These are phyloP conservation scores for Cryptosporidium muris DNA, from an alignment of 169 alveolate species.

Conservation along the genomic window DNA sequence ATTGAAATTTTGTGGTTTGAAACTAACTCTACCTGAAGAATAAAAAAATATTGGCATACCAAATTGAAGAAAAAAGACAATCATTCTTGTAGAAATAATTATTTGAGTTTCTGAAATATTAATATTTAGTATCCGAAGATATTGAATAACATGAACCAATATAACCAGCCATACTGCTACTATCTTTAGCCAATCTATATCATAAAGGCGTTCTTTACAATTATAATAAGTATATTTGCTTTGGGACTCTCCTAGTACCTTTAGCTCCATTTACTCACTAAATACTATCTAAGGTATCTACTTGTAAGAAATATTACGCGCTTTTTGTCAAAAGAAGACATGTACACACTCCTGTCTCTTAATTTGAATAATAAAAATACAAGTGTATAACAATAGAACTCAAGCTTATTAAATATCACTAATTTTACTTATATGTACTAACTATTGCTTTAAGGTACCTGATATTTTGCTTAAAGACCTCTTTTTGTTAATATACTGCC, in stretches of 20 bases:
- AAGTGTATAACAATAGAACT: no score
- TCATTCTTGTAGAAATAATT: slow-evolving; percentile 23
- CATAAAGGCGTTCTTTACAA: slow-evolving; percentile 28
- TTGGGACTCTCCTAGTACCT: slow-evolving; percentile 3
- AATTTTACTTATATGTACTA: no score
- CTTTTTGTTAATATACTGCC: no score
- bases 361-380: no score
- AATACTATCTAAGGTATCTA: no score
- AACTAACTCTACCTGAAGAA: slow-evolving; percentile 60
- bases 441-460: no score
- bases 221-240: slow-evolving; percentile 8
- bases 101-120: slow-evolving; percentile 37
- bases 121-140: slow-evolving; percentile 17
- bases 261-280: no score
- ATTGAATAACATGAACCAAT: slow-evolving; percentile 59
- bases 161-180: slow-evolving; percentile 67
- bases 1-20: slow-evolving; percentile 18
- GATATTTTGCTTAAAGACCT: no score
- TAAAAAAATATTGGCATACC: slow-evolving; percentile 68
- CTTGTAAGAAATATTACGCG: no score
- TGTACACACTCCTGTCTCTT: no score
- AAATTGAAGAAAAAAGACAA: slow-evolving; percentile 46
- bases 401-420: no score
- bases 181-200: slow-evolving; percentile 69
- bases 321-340: no score